These are phyloP conservation scores for Tetracladium maxilliforme DNA, from an alignment of 2,329 filamentous ascomycete genomes.

Conservation along the genomic window DNA sequence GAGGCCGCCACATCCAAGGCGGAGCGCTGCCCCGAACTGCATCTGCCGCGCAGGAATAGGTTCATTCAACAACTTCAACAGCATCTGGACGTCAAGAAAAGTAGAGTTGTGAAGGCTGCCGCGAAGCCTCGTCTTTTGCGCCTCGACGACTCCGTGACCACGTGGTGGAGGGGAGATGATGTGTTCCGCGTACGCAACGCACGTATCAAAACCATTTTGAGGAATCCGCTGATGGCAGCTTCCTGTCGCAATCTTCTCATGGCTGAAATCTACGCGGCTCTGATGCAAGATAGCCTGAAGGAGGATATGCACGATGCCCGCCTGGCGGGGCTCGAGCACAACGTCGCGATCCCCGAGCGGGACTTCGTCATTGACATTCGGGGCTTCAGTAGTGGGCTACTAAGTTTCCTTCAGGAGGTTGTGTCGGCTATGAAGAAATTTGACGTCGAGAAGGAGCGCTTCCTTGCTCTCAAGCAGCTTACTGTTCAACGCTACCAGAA, in stretches of 20 bases:
- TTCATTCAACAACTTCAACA: conserved; percentile 81
- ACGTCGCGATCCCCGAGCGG: conserved; percentile 54
- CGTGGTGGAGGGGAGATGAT: conserved; percentile 98
- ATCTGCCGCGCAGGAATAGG: conserved; percentile 85
- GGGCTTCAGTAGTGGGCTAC: conserved; percentile 94
- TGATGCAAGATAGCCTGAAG: conserved; percentile 76
- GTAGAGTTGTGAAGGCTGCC: conserved; percentile 63
- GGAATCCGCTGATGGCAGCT: conserved; percentile 64
- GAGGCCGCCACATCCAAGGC: too few species aligned
- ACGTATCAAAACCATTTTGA: conserved; percentile 67
- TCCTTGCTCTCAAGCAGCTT: conserved; percentile 82
- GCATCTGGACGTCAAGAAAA: conserved; percentile 88
- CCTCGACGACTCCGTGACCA: conserved; percentile 65
- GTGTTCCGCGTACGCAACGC: conserved; percentile 97
- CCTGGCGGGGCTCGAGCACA: conserved; percentile 76
- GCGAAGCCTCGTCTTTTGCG: conserved; percentile 69
- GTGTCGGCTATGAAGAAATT: conserved; percentile 72
- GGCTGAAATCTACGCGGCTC: conserved; percentile 64
- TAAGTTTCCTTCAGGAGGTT: conserved; percentile 81
- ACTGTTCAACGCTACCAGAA: conserved; percentile 66
- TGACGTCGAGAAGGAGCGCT: conserved; percentile 72
- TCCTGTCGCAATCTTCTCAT: conserved; percentile 70
- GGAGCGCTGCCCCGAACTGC: too few species aligned
- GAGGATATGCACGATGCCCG: conserved; percentile 96
- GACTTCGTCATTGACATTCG: conserved; percentile 68